Percentiles rank a stretch among this genome's conserved stretches.
Conservation (phyloP, 805 yeast species). For the Candida lessepsii region DNA sequence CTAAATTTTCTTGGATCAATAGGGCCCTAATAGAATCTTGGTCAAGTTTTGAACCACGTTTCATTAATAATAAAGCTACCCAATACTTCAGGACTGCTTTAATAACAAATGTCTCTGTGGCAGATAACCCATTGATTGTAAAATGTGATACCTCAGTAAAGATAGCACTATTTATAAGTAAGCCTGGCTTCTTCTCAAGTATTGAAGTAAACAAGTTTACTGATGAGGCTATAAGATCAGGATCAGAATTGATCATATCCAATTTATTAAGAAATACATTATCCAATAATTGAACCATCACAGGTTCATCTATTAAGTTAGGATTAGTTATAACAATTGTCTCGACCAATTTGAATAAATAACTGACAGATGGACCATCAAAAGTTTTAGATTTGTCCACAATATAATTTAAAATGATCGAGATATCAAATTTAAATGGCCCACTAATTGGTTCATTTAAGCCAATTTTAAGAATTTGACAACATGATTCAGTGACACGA, state of each 20-base stretch:
- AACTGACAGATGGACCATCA: conserved; percentile 38
- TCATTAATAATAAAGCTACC: conserved; percentile 47
- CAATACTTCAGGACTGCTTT: conserved; percentile 56
- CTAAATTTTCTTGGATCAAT: conserved; percentile 16
- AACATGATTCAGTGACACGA: conserved; percentile 59
- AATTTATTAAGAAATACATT: conserved; percentile 38
- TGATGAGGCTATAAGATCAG: conserved; percentile 55
- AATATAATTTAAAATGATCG: conserved; percentile 41
- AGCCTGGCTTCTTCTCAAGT: conserved; percentile 47
- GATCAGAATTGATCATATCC: conserved; percentile 45
- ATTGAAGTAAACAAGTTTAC: conserved; percentile 52
- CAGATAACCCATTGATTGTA: conserved; percentile 38
- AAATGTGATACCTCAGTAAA: conserved; percentile 26
- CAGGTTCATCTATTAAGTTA: conserved; percentile 25
- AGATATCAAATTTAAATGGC: conserved; percentile 57
- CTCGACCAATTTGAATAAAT: conserved; percentile 45
- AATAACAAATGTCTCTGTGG: conserved; percentile 56
- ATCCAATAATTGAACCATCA: conserved; percentile 36
- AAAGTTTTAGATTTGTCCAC: conserved; percentile 27
- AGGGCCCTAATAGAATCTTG: conserved; percentile 27
- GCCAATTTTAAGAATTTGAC: conserved; percentile 63
- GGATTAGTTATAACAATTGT: conserved; percentile 41
- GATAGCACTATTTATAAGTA: conserved; percentile 32
- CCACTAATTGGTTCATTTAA: conserved; percentile 61
- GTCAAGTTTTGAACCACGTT: conserved; percentile 45